These are phyloP conservation scores for Colletotrichum sublineola DNA, from an alignment of 2,329 filamentous ascomycete species.

Conservation along the genomic window DNA sequence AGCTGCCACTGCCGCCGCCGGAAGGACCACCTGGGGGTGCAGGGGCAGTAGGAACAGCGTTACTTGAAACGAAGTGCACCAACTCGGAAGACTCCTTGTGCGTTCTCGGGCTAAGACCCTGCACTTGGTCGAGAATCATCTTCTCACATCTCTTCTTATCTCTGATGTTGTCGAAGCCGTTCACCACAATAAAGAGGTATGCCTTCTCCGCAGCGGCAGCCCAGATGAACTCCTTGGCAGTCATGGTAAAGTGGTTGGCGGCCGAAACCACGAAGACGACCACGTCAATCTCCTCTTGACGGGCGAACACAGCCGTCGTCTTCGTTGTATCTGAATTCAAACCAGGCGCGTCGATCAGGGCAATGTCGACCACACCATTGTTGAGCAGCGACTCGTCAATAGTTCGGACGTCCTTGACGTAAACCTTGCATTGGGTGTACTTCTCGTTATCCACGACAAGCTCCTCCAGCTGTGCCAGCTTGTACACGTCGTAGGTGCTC, in stretches of 20 bases:
- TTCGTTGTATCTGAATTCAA: slow-evolving; percentile 97
- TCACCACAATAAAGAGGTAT: slow-evolving; percentile 99
- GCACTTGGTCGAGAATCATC: slow-evolving; percentile 92
- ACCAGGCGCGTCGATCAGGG: slow-evolving; percentile 95
- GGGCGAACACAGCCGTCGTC: slow-evolving; percentile 95
- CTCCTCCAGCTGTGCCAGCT: slow-evolving; percentile 82
- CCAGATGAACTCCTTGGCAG: slow-evolving; percentile 97
- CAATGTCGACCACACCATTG: slow-evolving; percentile 98
- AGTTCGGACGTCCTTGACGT: slow-evolving; percentile 88
- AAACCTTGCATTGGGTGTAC: slow-evolving; percentile 97
- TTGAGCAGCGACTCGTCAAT: slow-evolving; percentile 96
- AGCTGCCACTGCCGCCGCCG: slow-evolving; percentile 66
- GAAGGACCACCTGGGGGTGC: slow-evolving; percentile 68
- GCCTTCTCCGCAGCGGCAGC: slow-evolving; percentile 96
- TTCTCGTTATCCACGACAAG: slow-evolving; percentile 90
- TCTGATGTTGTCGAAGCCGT: slow-evolving; percentile 90
- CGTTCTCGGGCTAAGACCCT: slow-evolving; percentile 88
- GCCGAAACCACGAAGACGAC: slow-evolving; percentile 98
- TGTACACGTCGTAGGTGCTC: slow-evolving; percentile 91
- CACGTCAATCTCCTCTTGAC: slow-evolving; percentile 98
- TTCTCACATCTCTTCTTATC: slow-evolving; percentile 93
- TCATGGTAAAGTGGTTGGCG: slow-evolving; percentile 97
- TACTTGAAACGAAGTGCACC: slow-evolving; percentile 98
- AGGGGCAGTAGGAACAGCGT: slow-evolving; percentile 84
- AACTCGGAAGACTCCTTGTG: slow-evolving; percentile 93